A percentile compares a stretch with the other conserved stretches of the same genome.
Conservation (phyloP, 495 filamentous ascomycete genomes). For the Penicillium cinerascens region DNA sequence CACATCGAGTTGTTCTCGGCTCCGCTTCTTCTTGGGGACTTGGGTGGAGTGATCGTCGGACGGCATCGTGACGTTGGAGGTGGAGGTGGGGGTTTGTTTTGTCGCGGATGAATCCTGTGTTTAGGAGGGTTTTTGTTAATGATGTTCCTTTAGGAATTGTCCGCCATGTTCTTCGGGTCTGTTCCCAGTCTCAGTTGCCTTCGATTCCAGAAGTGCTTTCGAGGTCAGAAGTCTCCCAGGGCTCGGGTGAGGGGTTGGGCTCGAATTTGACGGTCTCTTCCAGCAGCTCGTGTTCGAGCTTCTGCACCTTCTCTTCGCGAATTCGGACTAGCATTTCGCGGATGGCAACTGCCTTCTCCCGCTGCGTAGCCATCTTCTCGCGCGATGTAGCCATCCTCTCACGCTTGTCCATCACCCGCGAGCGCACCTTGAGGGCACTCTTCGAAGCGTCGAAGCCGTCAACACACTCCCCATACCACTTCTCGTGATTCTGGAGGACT, state of each 20-base stretch:
- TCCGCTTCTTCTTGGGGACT: conserved; percentile 47
- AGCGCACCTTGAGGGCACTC: background rate
- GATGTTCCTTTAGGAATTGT: background rate
- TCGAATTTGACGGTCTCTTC: background rate
- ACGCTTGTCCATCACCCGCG: background rate
- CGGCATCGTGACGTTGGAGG: conserved; percentile 3
- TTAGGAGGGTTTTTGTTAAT: background rate
- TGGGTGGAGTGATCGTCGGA: conserved; percentile 14
- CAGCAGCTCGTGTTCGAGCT: background rate
- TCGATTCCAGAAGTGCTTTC: background rate
- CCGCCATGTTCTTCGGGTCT: background rate
- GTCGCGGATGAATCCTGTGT: conserved; percentile 3
- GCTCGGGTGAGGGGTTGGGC: background rate
- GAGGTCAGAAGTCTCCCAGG: background rate
- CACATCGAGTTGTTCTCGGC: conserved; percentile 49
- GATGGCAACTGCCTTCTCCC: background rate
- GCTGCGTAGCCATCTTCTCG: background rate
- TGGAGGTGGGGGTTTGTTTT: background rate
- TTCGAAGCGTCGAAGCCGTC: background rate
- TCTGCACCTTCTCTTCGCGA: background rate
- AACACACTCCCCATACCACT: background rate
- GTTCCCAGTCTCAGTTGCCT: background rate
- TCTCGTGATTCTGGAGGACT: background rate
- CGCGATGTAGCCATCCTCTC: background rate
- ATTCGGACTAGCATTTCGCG: background rate